Evolutionary conservation across 768 basidiomycete genomes (phyloP).

Genomic region (Mycena vulgaris): DNA sequence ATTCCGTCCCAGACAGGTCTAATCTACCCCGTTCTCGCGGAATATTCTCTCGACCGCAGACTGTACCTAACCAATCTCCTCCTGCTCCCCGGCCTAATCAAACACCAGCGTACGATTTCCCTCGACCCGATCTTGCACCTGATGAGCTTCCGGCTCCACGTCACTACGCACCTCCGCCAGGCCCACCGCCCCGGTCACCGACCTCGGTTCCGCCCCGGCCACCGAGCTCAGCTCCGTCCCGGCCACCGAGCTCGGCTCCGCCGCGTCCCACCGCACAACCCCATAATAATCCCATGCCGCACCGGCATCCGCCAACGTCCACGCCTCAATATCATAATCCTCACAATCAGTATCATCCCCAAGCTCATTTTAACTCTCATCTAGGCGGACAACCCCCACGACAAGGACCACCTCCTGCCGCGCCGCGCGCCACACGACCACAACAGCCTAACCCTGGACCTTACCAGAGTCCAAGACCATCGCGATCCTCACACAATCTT

Average conservation of each 20-base stretch:
- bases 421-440: slow-evolving; percentile 29
- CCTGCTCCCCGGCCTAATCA: slow-evolving; percentile 52
- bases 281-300: slow-evolving; percentile 36
- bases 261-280: slow-evolving; percentile 38
- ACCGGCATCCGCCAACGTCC: slow-evolving; percentile 36
- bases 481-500: slow-evolving; percentile 43
- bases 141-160: slow-evolving; percentile 49
- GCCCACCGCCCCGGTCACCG: slow-evolving; percentile 38
- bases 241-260: slow-evolving; percentile 28
- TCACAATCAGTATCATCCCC: slow-evolving; percentile 40
- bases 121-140: slow-evolving; percentile 77
- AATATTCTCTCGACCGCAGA: slow-evolving; percentile 62
- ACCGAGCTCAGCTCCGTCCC: no score
- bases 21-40: slow-evolving; percentile 54
- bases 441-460: slow-evolving; percentile 25
- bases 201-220: slow-evolving; percentile 35
- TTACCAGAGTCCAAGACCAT: slow-evolving; percentile 37
- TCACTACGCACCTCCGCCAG: slow-evolving; percentile 42
- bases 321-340: slow-evolving; percentile 32
- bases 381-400: slow-evolving; percentile 33
- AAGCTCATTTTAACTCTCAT: slow-evolving; percentile 39
- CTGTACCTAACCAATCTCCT: slow-evolving; percentile 50
- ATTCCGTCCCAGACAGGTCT: slow-evolving; percentile 71
- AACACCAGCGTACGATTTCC: slow-evolving; percentile 55
- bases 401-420: slow-evolving; percentile 27